These are phyloP conservation scores for Phaffomyces thermotolerans DNA, from an alignment of 805 yeast species.

Conservation along the genomic window DNA sequence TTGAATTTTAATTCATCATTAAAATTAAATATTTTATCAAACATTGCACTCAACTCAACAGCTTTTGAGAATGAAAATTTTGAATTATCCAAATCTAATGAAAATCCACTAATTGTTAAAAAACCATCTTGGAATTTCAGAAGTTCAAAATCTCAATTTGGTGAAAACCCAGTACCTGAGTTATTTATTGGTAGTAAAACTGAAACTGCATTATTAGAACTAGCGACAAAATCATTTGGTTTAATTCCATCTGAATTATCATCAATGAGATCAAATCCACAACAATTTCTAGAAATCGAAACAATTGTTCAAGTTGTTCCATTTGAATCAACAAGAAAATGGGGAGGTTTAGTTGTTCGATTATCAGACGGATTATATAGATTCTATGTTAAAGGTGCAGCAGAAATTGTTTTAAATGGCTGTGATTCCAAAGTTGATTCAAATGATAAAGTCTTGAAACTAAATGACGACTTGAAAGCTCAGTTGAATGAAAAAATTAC, in stretches of 20 bases:
- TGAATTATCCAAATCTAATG: conserved; percentile 10
- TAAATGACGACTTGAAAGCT: conserved; percentile 23
- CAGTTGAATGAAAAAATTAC: conserved; percentile 38
- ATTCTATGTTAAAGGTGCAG: conserved; percentile 84
- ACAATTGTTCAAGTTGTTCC: conserved; percentile 69
- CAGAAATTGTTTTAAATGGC: conserved; percentile 69
- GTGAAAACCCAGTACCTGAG: conserved; percentile 28
- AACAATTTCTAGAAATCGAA: conserved; percentile 23
- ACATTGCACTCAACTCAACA: conserved; percentile 75
- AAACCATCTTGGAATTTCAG: conserved; percentile 7
- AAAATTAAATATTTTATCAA: conserved; percentile 33
- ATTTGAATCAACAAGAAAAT: conserved; percentile 86
- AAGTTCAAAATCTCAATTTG: too few relatives aligned
- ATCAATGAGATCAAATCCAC: conserved; percentile 31
- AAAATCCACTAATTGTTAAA: conserved; percentile 22
- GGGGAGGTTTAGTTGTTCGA: conserved; percentile 76
- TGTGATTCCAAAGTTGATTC: conserved; percentile 39
- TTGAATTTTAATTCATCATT: conserved; percentile 9
- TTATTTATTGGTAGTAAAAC: conserved; percentile 89
- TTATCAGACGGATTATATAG: conserved; percentile 40
- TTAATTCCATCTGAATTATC: conserved; percentile 40
- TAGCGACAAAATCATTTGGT: conserved; percentile 54
- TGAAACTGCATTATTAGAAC: conserved; percentile 75
- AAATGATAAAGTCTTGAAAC: conserved; percentile 24
- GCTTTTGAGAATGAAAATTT: conserved; percentile 68